Evolutionary conservation across 257 asterid genomes (phyloP).

Genomic region (Echites panduratus): DNA sequence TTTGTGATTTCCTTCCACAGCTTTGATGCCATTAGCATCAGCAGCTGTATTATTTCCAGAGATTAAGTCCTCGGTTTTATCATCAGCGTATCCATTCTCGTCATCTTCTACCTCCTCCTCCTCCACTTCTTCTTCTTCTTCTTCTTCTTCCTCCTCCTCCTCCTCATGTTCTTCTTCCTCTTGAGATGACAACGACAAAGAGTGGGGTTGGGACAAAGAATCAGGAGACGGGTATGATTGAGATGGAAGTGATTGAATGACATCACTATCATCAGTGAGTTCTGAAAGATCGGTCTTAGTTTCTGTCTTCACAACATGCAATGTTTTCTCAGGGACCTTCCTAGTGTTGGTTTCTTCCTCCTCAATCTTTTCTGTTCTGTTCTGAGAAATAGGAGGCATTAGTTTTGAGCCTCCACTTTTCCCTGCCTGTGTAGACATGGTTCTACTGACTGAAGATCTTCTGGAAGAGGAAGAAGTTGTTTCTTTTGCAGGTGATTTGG

Average conservation of each 20-base stretch:
- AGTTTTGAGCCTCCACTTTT: constrained; percentile 29
- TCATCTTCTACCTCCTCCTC: constrained; percentile 7
- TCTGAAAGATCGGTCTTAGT: constrained; percentile 14
- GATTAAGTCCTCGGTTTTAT: constrained; percentile 11
- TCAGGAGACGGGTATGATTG: constrained; percentile 17
- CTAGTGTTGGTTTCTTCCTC: constrained; percentile 23
- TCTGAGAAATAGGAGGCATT: constrained; percentile 30
- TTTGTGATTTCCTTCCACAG: constrained; percentile 25
- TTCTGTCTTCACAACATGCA: constrained; percentile 42
- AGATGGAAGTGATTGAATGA: constrained; percentile 19
- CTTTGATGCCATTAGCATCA: constrained; percentile 17
- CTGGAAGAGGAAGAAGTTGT: constrained; percentile 29
- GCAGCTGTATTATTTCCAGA: constrained; percentile 3
- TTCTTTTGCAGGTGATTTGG: constrained; percentile 38
- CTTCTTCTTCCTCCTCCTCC: constrained; percentile 4
- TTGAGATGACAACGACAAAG: constrained; percentile 28
- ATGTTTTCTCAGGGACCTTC: constrained; percentile 47
- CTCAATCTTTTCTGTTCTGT: constrained; percentile 22
- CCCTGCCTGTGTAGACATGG: constrained; percentile 24
- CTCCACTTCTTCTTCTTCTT: constrained; percentile 14
- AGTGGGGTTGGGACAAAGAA: constrained; percentile 25
- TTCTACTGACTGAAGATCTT: constrained; percentile 28
- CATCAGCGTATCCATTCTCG: neutral
- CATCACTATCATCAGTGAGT: constrained; percentile 13
- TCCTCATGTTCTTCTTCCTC: constrained; percentile 22